A percentile compares a stretch with the other conserved stretches of the same genome.
These are phyloP conservation scores for Exophiala oligosperma DNA, from an alignment of 2,329 filamentous ascomycete genomes.

Conservation along the genomic window DNA sequence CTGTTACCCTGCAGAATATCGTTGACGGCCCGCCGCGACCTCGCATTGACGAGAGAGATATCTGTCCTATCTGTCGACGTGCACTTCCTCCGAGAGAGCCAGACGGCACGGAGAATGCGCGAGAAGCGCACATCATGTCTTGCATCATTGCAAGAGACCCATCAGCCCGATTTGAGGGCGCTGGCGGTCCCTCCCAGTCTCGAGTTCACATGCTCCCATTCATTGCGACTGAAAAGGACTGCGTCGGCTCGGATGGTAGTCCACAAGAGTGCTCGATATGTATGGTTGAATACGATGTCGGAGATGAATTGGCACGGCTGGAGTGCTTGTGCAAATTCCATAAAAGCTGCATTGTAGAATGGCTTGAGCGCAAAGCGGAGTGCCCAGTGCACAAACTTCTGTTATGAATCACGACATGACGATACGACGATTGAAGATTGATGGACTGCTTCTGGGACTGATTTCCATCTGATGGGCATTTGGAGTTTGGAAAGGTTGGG, in stretches of 20 bases:
- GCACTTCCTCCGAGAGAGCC: conserved; percentile 40
- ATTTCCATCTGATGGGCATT: background rate
- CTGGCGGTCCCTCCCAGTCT: conserved; percentile 27
- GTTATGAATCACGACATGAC: conserved; percentile 12
- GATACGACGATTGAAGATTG: background rate
- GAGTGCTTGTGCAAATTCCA: conserved; percentile 67
- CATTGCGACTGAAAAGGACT: conserved; percentile 64
- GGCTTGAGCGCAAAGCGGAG: conserved; percentile 59
- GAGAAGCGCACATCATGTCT: conserved; percentile 46
- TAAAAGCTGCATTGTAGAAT: conserved; percentile 59
- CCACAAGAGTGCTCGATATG: conserved; percentile 63
- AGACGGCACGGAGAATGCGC: conserved; percentile 40
- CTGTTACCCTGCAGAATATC: conserved; percentile 13
- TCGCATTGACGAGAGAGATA: conserved; percentile 42
- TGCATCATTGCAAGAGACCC: conserved; percentile 36
- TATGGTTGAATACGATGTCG: conserved; percentile 63
- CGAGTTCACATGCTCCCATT: conserved; percentile 48
- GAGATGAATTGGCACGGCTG: conserved; percentile 59
- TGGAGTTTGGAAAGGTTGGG: background rate
- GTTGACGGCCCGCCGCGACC: conserved; percentile 23
- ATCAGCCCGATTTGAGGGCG: conserved; percentile 18
- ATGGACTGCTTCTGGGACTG: background rate
- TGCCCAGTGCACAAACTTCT: conserved; percentile 61
- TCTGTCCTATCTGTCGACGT: conserved; percentile 48
- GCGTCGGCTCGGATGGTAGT: conserved; percentile 53